Percentiles rank a stretch among this genome's conserved stretches.
Conservation (phyloP, 2,329 filamentous ascomycete genomes). For the Dryadomyces quercus-mongolicae region DNA sequence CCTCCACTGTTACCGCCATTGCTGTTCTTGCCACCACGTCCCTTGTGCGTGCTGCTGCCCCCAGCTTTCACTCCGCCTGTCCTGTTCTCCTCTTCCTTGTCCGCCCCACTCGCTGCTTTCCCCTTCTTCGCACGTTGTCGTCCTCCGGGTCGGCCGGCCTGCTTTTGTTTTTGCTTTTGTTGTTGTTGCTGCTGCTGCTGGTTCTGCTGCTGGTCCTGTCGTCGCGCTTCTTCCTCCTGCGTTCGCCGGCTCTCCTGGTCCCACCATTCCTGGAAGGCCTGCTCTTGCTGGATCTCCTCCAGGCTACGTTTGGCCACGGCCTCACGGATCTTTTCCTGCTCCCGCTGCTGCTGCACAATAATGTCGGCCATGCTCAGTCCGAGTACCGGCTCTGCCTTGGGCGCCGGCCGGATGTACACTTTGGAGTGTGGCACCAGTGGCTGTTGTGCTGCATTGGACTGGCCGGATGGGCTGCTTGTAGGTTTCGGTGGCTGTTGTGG, state of each 20-base stretch:
- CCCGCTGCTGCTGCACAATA: conserved; percentile 71
- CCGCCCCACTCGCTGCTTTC: not conserved
- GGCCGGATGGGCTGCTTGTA: not conserved
- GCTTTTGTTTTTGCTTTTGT: not conserved
- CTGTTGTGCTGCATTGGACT: conserved; percentile 5
- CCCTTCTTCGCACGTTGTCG: not conserved
- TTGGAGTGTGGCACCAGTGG: conserved; percentile 47
- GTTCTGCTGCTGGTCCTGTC: not conserved
- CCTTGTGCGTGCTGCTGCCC: not conserved
- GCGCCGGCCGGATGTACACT: conserved; percentile 43
- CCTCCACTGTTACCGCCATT: not conserved
- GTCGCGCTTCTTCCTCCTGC: conserved; percentile 36
- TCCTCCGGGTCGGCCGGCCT: not conserved
- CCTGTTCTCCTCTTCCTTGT: not conserved
- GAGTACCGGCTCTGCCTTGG: conserved; percentile 42
- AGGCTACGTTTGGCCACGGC: conserved; percentile 79
- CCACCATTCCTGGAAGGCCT: conserved; percentile 96
- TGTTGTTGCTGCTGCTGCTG: not conserved
- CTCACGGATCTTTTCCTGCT: conserved; percentile 73
- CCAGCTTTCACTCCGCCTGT: not conserved
- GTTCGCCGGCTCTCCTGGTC: conserved; percentile 68
- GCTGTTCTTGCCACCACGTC: not conserved
- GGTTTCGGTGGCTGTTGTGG: too few species aligned
- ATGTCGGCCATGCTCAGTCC: conserved; percentile 79
- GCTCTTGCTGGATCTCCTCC: conserved; percentile 91